phyloP scores from a whole-genome alignment of 768 basidiomycete species.

The Russula foetens region DNA sequence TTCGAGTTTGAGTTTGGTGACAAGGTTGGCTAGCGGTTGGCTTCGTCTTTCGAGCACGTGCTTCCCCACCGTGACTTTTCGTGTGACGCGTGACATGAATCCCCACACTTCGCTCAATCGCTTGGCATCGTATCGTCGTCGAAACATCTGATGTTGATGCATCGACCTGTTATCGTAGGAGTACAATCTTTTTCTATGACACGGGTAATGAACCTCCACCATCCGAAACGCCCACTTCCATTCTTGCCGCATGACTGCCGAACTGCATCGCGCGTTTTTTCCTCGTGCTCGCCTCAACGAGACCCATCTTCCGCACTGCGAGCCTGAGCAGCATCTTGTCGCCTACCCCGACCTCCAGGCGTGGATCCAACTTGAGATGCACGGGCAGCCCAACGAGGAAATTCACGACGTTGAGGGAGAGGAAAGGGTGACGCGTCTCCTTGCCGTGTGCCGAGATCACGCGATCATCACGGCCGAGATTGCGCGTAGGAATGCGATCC shows the following conservation, averaged over 20 bases:
- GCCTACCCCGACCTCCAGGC: slow-evolving; percentile 66
- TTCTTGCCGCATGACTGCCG: slow-evolving; percentile 79
- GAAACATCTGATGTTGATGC: too few species aligned
- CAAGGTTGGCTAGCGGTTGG: background rate
- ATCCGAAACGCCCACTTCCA: slow-evolving; percentile 53
- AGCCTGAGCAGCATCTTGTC: slow-evolving; percentile 84
- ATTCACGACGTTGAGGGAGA: slow-evolving; percentile 68
- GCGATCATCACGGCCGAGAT: slow-evolving; percentile 92
- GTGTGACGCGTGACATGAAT: background rate
- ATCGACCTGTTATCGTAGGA: background rate
- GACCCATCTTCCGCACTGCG: slow-evolving; percentile 63
- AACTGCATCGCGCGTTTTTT: slow-evolving; percentile 98
- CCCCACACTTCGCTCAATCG: too few species aligned
- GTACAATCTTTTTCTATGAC: background rate
- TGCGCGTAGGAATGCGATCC: slow-evolving; percentile 78
- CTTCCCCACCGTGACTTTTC: background rate
- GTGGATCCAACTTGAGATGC: slow-evolving; percentile 72
- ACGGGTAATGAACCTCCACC: slow-evolving; percentile 34
- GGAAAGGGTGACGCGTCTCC: slow-evolving; percentile 87
- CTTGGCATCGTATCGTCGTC: too few species aligned
- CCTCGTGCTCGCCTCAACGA: slow-evolving; percentile 61
- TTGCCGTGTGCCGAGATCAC: slow-evolving; percentile 87
- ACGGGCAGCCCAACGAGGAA: slow-evolving; percentile 78
- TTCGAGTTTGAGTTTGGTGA: background rate
- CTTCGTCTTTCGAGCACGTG: background rate